Conservation (phyloP, 202 grass and related monocot species). For the Eragrostis tef region DNA sequence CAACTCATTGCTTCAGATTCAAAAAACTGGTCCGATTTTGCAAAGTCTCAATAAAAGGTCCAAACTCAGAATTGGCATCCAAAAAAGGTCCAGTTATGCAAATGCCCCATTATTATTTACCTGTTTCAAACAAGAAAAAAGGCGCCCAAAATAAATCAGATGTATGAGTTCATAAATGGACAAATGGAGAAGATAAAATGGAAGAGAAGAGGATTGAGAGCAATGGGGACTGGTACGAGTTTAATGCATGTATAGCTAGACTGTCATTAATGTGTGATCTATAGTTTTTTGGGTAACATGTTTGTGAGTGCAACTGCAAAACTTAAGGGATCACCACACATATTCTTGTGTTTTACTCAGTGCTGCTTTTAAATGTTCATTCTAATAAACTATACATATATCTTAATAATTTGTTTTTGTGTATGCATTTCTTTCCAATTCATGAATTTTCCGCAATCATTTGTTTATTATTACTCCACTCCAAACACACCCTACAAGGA, state of each 20-base stretch:
- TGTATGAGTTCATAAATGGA: not conserved
- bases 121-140: not conserved
- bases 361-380: not conserved
- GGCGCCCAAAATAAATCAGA: not conserved
- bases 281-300: not conserved
- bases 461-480: not conserved
- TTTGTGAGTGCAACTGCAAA: not conserved
- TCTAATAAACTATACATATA: no score
- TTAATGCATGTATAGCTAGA: not conserved
- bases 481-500: no score
- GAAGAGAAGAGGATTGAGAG: not conserved
- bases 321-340: not conserved
- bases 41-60: no score
- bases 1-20: no score
- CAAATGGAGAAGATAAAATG: not conserved
- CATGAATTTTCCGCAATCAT: not conserved
- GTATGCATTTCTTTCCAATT: not conserved
- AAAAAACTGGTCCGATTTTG: no score
- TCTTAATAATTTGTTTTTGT: not conserved
- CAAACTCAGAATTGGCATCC: no score
- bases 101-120: no score
- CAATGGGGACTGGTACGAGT: not conserved
- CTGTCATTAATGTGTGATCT: not conserved
- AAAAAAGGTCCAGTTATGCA: no score
- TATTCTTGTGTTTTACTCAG: not conserved